These are phyloP conservation scores for Glaciozyma antarctica DNA, from an alignment of 768 basidiomycete species.

Conservation along the genomic window DNA sequence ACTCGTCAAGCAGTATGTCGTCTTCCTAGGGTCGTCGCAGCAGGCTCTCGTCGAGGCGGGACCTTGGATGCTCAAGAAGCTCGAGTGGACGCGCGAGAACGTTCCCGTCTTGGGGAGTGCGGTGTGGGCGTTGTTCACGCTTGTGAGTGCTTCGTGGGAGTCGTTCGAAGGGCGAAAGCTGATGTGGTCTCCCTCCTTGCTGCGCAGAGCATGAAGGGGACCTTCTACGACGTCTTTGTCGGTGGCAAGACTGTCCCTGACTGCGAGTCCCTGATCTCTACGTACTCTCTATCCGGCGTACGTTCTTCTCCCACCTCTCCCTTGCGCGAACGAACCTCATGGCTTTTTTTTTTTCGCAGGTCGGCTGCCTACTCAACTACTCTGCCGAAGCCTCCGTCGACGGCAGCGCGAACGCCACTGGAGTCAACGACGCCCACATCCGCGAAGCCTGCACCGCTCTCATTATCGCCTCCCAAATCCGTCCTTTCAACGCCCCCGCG, in stretches of 20 bases:
- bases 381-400: conserved; percentile 29
- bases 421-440: conserved; percentile 20
- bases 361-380: conserved; percentile 34
- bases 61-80: conserved; percentile 23
- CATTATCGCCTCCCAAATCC: conserved; percentile 20
- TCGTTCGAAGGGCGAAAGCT: not conserved
- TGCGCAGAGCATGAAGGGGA: conserved; percentile 31
- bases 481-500: not conserved
- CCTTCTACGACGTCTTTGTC: conserved; percentile 33
- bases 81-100: conserved; percentile 26
- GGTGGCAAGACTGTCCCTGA: conserved; percentile 29
- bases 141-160: conserved; percentile 5
- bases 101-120: conserved; percentile 24
- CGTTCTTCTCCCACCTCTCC: not conserved
- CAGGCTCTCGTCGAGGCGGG: conserved; percentile 20
- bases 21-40: conserved; percentile 23
- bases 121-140: conserved; percentile 20
- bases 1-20: conserved; percentile 28
- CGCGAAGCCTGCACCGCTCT: conserved; percentile 21
- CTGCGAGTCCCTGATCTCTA: conserved; percentile 9
- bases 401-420: conserved; percentile 4
- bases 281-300: conserved; percentile 14
- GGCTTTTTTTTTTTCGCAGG: not conserved
- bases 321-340: not conserved
- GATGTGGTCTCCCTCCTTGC: not conserved